Base-by-base conservation (phyloP, 768 basidiomycete genomes). In the Gloeopeniophorella convolvens region DNA sequence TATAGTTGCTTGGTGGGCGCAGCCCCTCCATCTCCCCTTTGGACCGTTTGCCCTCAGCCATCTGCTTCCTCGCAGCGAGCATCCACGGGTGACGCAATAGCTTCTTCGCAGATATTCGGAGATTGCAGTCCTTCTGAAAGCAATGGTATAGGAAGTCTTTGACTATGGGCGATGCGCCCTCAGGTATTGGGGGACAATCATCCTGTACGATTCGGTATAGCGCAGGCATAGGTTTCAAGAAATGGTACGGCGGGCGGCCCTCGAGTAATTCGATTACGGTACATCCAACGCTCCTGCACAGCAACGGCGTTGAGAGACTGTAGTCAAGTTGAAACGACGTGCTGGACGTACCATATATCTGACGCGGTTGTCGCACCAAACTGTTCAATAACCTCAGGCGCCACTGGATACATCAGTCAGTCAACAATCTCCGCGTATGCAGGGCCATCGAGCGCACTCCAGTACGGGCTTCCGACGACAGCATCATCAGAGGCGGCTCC, bases 191-290 rank as follows among this genome's bases (percentile, higher is more conserved):
- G 28, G 96, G 95, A 60, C 83, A 88, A 65, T 98, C 96, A 63
- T 99, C 96, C 65, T 97, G 94, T 10, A 99, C 96, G 54, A 99
- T 98, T 45, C 96, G 83, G 69, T 96, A 99, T 23, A 99, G 79
- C 1, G 96, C 96, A 39, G 94, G 96, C 93, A 99, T 96, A 3
- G 96, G 96, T 55, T 92, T 91, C 34, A 98, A 79, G 60, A 85
- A 87, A 68, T 95, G 89, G 66, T 97, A 96, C 1, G 96, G 96
- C 5, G 95, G 96, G 55, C 88, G 92, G 3, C 95, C 84, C 61
- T 85, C 83, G 23, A 93, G 69, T 4, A 99, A 78, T 62, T 99
- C 96, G 50, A 99, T 94, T 4, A 97, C 93, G n/a, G 95, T 88
- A 62, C 93, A 97, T 12, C 96, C 96, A 10, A 96, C 89, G 59